These are phyloP conservation scores for Auricularia sp. DNA, from an alignment of 768 basidiomycete species.

Conservation along the genomic window DNA sequence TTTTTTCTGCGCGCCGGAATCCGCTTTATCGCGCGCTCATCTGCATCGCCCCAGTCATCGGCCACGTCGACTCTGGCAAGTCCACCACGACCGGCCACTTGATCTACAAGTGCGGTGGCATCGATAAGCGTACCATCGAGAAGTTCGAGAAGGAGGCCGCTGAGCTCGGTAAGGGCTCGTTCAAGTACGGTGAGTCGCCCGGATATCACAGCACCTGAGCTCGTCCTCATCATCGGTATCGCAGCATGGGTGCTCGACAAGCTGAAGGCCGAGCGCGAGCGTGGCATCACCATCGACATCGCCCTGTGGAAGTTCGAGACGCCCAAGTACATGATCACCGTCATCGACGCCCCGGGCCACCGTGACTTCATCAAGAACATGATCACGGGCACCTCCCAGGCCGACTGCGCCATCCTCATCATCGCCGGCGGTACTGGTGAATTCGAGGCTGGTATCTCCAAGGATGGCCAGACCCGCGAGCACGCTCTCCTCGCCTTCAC, in stretches of 20 bases:
- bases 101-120: conserved; percentile 99
- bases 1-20: conserved; percentile 23
- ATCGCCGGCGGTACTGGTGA: conserved; percentile 99
- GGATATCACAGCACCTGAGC: background rate
- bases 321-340: conserved; percentile 88
- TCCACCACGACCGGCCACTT: conserved; percentile 99
- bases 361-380: conserved; percentile 99
- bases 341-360: conserved; percentile 99
- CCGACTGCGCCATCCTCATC: conserved; percentile 99
- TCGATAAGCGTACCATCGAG: conserved; percentile 99
- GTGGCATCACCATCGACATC: conserved; percentile 99
- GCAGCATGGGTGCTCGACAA: conserved; percentile 99
- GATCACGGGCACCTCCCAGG: conserved; percentile 99
- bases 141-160: conserved; percentile 99
- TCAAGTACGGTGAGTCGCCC: conserved; percentile 75
- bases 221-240: background rate
- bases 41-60: conserved; percentile 60
- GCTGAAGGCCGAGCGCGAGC: conserved; percentile 99
- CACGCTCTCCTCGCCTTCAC: conserved; percentile 99
- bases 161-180: conserved; percentile 99
- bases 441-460: conserved; percentile 99
- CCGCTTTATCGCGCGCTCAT: conserved; percentile 10
- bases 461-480: conserved; percentile 99
- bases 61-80: conserved; percentile 99
- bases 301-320: conserved; percentile 99